Percentiles rank a stretch among this genome's conserved stretches.
Conservation (phyloP, 805 yeast genomes). For the Suhomyces faveliae region DNA sequence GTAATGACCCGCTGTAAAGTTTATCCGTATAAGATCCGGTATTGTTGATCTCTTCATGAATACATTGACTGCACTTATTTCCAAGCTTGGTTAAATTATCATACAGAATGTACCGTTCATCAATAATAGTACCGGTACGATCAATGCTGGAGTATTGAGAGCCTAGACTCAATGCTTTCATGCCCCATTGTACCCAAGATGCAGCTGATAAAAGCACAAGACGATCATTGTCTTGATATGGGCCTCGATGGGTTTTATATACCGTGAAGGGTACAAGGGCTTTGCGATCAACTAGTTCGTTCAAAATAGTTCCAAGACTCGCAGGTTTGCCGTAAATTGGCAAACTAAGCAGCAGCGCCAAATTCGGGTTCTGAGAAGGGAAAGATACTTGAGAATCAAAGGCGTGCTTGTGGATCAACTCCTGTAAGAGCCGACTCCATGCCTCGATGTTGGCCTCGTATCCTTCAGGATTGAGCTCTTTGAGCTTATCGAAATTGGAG, state of each 20-base stretch:
- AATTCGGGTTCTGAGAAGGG: conserved; percentile 14
- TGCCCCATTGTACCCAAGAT: conserved; percentile 16
- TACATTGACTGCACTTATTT: not conserved
- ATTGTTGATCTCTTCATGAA: conserved; percentile 7
- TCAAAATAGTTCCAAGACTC: conserved; percentile 22
- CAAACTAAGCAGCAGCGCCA: conserved; percentile 20
- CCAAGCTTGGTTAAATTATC: conserved; percentile 15
- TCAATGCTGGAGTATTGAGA: not conserved
- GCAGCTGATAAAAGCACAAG: conserved; percentile 11
- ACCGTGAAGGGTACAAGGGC: conserved; percentile 20
- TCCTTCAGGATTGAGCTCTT: conserved; percentile 40
- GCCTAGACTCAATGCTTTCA: not conserved
- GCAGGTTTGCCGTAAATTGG: conserved; percentile 34
- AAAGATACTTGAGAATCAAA: conserved; percentile 18
- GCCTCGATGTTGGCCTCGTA: conserved; percentile 42
- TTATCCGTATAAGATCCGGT: conserved; percentile 16
- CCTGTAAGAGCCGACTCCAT: conserved; percentile 26
- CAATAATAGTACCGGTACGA: conserved; percentile 14
- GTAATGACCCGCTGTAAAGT: conserved; percentile 13
- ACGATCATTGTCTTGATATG: not conserved
- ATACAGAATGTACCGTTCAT: conserved; percentile 26
- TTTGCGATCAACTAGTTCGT: conserved; percentile 22
- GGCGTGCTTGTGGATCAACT: conserved; percentile 17
- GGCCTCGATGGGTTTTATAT: conserved; percentile 4
- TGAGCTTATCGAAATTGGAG: conserved; percentile 30